Evolutionary conservation across 2,329 filamentous ascomycete species (phyloP), one percentile per base, ranked within the genome.

Genomic region (Aschersonia sp.): DNA sequence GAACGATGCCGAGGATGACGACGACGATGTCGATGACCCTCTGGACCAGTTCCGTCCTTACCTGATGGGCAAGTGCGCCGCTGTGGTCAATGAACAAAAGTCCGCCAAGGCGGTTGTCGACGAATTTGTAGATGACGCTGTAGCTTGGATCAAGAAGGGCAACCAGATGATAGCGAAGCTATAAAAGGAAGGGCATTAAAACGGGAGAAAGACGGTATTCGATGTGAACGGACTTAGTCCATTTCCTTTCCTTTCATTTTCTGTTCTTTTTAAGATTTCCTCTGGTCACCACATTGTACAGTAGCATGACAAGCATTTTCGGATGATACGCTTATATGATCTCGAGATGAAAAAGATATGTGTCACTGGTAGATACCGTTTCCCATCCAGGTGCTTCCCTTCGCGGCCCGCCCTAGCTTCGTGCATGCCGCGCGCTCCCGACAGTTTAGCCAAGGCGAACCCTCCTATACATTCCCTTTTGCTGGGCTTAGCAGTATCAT

Each of bases 11-110:
- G 83, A 80, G 8, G 78, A 81, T 64, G 83, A 82, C 52, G 70
- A 82, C 52, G 79, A 83, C 44, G 76, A 85, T 51, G 78, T 86
- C 50, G 89, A 96, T 51, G 87, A 97, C 41, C 78, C 84, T 35
- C 81, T 98, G 70, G 92, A 97, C 65, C 87, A 92, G 62, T 89
- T 87, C 60, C 78, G 87, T 50, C 89, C 89, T 11, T 94, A 80
- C 73, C 69, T 96, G 57, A 98, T 98, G 92, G 92, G 92, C 65
- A 94, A 97, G 76, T 90, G 86, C 51, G 85, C 92, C 39, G 90
- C 92, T 31, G 87, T 96, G 33, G 85, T 92, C 49, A 92, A 90
- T 61, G 88, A 97, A 71, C 85, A 83, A 74, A 94, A 94, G 80
- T 71, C 76, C 40, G 92, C 92, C 52, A 94, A 89, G 77, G 85